Evolutionary conservation across 139 green algal species (phyloP), one percentile per base, ranked within the genome.

Genomic region (Eudorina sp.): DNA sequence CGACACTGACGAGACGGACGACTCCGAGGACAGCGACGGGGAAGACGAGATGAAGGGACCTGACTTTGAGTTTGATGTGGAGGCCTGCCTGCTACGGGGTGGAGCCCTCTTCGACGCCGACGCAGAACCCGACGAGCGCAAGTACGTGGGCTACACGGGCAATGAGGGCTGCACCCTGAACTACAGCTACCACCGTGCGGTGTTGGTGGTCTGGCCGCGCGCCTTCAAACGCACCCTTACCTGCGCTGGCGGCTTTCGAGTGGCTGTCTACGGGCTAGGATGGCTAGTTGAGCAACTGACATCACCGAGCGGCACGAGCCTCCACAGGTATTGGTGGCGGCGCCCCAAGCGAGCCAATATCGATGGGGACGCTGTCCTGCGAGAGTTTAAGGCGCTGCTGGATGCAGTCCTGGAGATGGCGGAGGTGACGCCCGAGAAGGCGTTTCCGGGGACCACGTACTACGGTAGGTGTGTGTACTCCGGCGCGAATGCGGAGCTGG

Each of bases 61-160:
- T 29, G 23, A 9, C 55, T 29, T 5, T 5, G 21, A 29, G 21
- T 18, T 5, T 18, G n/a, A 68, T 13, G 16, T 40, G 29, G 62
- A 72, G 29, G 3, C 27, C 19, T 41, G 62, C 62, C 62, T 76
- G 36, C 68, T 76, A 16, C 3, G 2, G 8, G 68, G 68, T 13
- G 68, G 29, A 8, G 2, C 4, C 11, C 68, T 76, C 29, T 76
- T 76, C 68, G 55, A 73, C 29, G 11, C 36, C n/a, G n/a, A n/a
- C 68, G 25, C 51, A 9, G 27, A 83, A 9, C 72, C 69, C n/a
- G 84, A 46, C 27, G 19, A 60, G 14, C 46, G 64, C 23, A 38
- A 89, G 38, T 84, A 77, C 36, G 84, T 84, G 70, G 84, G 70
- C 53, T 85, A 84, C 73, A 89, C 74, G 14, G 85, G 85, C 29